These are phyloP conservation scores for Populus nigra DNA, from an alignment of 345 rosid species.

Conservation along the genomic window DNA sequence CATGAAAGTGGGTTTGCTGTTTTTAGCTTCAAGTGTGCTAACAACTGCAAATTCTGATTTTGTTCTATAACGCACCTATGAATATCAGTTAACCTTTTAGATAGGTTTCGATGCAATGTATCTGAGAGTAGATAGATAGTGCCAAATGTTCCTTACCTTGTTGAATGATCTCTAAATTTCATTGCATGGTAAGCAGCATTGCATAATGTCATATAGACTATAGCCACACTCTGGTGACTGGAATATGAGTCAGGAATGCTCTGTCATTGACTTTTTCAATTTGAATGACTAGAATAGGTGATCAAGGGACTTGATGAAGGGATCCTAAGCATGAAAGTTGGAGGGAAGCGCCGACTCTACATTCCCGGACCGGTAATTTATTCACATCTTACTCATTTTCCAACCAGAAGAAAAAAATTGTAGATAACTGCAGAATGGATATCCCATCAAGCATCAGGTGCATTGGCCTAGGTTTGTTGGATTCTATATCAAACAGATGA, in stretches of 20 bases:
- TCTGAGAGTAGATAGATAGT: background rate
- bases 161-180: background rate
- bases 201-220: background rate
- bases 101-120: background rate
- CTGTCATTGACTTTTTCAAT: background rate
- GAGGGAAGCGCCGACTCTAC: slow-evolving; percentile 90
- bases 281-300: slow-evolving; percentile 52
- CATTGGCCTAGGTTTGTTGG: background rate
- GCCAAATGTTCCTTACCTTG: background rate
- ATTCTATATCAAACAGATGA: background rate
- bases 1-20: background rate
- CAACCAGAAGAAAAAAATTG: background rate
- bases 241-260: background rate
- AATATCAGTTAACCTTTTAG: background rate
- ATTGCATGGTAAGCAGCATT: background rate
- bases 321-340: slow-evolving; percentile 74
- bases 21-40: background rate
- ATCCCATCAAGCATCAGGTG: background rate
- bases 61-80: background rate
- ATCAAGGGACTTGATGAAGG: slow-evolving; percentile 98
- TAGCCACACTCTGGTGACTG: background rate
- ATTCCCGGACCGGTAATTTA: slow-evolving; percentile 74
- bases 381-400: background rate
- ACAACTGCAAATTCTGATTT: background rate
- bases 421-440: background rate